Percentiles rank a stretch among this genome's conserved stretches.
Evolutionary conservation across 2,329 filamentous ascomycete species (phyloP).

Genomic region (Cercospora sesami): DNA sequence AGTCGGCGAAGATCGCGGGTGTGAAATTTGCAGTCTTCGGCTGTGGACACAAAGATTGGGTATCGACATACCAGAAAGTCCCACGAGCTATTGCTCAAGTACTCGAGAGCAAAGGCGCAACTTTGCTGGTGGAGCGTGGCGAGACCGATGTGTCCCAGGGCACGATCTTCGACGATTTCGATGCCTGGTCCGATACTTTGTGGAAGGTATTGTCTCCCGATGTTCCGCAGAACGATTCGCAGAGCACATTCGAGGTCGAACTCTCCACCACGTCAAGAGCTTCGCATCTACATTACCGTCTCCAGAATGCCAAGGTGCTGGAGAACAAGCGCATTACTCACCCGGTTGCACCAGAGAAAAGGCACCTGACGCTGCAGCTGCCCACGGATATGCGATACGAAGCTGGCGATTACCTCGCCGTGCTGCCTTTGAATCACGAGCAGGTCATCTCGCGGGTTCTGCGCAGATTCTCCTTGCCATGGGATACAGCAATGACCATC

Average conservation of each 20-base stretch:
- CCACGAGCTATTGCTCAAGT: slow-evolving; percentile 62
- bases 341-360: slow-evolving; percentile 57
- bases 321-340: slow-evolving; percentile 55
- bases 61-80: slow-evolving; percentile 64
- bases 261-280: slow-evolving; percentile 34
- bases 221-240: background rate
- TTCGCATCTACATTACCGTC: slow-evolving; percentile 58
- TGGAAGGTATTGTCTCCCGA: slow-evolving; percentile 8
- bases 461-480: slow-evolving; percentile 62
- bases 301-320: slow-evolving; percentile 60
- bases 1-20: slow-evolving; percentile 43
- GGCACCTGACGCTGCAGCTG: slow-evolving; percentile 48
- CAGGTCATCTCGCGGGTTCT: slow-evolving; percentile 62
- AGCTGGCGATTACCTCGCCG: slow-evolving; percentile 50
- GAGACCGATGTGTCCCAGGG: slow-evolving; percentile 42
- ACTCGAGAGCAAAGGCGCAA: slow-evolving; percentile 54
- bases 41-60: slow-evolving; percentile 61
- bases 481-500: slow-evolving; percentile 56
- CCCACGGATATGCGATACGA: slow-evolving; percentile 59
- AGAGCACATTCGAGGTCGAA: slow-evolving; percentile 6
- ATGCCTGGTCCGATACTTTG: slow-evolving; percentile 37
- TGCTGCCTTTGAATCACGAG: slow-evolving; percentile 62
- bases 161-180: slow-evolving; percentile 44
- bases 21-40: slow-evolving; percentile 70
- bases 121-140: slow-evolving; percentile 38